A percentile compares a stretch with the other conserved stretches of the same genome.
phyloP scores from a whole-genome alignment of 176 grass and related monocot species.

The Triticum timopheevii region DNA sequence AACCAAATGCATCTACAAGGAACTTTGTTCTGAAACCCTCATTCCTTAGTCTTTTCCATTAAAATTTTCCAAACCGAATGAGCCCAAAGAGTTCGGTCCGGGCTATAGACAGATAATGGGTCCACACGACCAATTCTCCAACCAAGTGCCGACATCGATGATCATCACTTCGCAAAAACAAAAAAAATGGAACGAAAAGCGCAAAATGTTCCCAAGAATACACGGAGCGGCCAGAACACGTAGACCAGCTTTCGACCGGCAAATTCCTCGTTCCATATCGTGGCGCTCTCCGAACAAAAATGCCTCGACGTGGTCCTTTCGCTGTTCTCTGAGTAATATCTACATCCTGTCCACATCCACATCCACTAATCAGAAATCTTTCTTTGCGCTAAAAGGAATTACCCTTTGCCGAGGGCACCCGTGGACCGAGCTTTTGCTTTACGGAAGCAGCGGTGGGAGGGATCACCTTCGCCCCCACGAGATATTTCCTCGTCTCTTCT shows the following conservation, averaged over 20 bases:
- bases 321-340: not conserved
- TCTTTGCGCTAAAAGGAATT: not conserved
- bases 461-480: not conserved
- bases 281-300: not conserved
- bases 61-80: too few relatives aligned
- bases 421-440: not conserved
- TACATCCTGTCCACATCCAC: not conserved
- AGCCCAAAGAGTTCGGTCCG: too few relatives aligned
- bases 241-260: not conserved
- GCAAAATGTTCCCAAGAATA: not conserved
- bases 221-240: not conserved
- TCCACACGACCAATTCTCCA: not conserved
- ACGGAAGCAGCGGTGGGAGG: not conserved
- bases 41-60: too few relatives aligned
- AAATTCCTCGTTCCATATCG: not conserved
- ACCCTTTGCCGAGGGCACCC: constrained; percentile 12
- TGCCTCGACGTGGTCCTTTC: not conserved
- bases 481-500: constrained; percentile 22
- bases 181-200: not conserved
- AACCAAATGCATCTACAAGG: too few relatives aligned
- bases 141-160: not conserved
- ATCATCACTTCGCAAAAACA: not conserved
- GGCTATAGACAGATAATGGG: too few relatives aligned
- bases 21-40: too few relatives aligned
- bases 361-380: not conserved